Base-by-base conservation (phyloP, 305 asterid genomes). In the Andrographis paniculata region DNA sequence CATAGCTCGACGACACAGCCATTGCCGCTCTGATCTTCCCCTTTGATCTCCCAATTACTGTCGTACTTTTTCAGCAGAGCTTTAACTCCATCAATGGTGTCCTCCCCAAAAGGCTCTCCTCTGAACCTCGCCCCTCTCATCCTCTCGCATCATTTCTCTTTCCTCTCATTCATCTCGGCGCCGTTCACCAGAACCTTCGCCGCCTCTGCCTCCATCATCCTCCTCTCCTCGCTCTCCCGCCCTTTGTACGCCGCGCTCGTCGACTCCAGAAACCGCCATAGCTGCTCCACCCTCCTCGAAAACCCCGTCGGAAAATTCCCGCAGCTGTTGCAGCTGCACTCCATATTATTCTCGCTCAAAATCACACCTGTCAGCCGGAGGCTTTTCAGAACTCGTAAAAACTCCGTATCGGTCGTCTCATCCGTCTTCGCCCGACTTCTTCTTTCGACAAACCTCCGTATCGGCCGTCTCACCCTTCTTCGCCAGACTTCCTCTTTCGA, bases 151-250 rank as follows among this genome's bases (percentile, higher is more conserved):
- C 96, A 86, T 58, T 66, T 77, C 69, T 80, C 94, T 33, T 72
- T 83, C 12, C 69, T 65, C 53, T 79, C 96, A 27, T 79, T 86
- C 96, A 82, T 77, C 62, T 79, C 94, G 14, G 75, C 82, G 16
- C 6, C 35, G 37, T 68, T 73, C 21, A 62, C 45, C 64, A 86
- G 52, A 13, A 71, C 82, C 66, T 82, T 77, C 4, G 96, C 88
- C 16, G 96, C 94, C 37, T 82, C 96, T 6, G 82, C 86, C 57
- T 86, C 94, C 82, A 86, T 69, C 89, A 86, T 82, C 71, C 73
- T 71, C 64, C 96, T 71, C 57, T 82, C 94, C 1, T 86, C 93
- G 41, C 84, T 77, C 55, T 82, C 94, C 0, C 93, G 76, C 3
- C 94, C 89, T 67, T 82, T 86, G 33, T 73, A 82, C 12, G 96